Evolutionary conservation across 495 filamentous ascomycete genomes (phyloP).

Genomic region (Hypoxylon rickii): DNA sequence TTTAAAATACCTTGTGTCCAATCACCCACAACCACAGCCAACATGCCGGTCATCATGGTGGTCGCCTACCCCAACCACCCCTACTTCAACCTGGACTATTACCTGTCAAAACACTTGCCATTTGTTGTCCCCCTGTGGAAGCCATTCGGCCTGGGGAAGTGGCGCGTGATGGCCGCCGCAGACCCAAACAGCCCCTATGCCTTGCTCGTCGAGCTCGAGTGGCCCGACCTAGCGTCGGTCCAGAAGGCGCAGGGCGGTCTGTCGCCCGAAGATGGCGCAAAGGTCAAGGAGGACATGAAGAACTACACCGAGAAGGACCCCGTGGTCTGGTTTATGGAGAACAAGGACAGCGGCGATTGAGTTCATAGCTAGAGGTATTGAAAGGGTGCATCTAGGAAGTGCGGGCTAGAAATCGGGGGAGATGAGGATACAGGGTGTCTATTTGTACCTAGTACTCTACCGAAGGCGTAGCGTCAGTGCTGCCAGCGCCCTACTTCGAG

Average conservation of each 20-base stretch:
- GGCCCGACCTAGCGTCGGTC: slow-evolving; percentile 21
- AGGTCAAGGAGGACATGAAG: slow-evolving; percentile 22
- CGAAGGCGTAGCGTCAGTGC: too few relatives aligned
- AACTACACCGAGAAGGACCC: slow-evolving; percentile 25
- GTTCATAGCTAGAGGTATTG: not conserved
- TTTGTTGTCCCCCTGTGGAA: slow-evolving; percentile 9
- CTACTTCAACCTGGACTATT: slow-evolving; percentile 22
- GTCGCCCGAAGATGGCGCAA: slow-evolving; percentile 4
- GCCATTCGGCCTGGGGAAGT: slow-evolving; percentile 12
- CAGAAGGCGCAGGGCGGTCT: slow-evolving; percentile 11
- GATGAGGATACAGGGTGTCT: not conserved
- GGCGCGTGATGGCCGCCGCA: slow-evolving; percentile 13
- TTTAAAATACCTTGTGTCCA: not conserved
- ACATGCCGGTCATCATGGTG: slow-evolving; percentile 23
- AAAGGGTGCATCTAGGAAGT: too few relatives aligned
- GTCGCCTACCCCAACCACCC: slow-evolving; percentile 21
- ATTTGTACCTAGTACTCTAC: not conserved
- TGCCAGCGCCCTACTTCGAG: slow-evolving; percentile 5
- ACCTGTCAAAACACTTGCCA: slow-evolving; percentile 16
- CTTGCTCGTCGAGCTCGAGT: slow-evolving; percentile 16
- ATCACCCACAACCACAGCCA: not conserved
- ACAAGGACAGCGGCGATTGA: slow-evolving; percentile 6
- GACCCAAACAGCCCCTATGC: slow-evolving; percentile 20
- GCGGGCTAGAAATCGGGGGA: not conserved
- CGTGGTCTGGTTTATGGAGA: slow-evolving; percentile 30